Evolutionary conservation across 129 eudicot species (phyloP).

Genomic region (carrot (Daucus carota)): DNA sequence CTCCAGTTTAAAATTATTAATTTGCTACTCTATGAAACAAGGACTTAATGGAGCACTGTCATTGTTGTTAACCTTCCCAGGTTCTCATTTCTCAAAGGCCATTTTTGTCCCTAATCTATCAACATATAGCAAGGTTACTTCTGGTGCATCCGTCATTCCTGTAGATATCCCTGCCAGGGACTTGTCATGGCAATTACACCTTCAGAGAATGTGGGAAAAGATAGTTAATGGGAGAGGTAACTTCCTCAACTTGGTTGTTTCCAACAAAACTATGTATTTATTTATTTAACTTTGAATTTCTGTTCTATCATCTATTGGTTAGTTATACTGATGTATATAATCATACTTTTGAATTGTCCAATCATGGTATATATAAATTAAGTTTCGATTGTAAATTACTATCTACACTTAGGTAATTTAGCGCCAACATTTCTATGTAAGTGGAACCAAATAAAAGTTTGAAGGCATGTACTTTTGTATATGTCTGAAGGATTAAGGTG

Average conservation of each 20-base stretch:
- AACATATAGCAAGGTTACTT: constrained; percentile 72
- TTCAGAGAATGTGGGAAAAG: constrained; percentile 78
- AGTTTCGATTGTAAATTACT: background rate
- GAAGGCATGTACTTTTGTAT: background rate
- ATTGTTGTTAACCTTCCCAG: constrained; percentile 29
- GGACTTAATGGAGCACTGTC: background rate
- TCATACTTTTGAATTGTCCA: background rate
- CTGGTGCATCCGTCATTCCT: constrained; percentile 58
- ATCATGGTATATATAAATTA: background rate
- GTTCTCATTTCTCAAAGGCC: constrained; percentile 65
- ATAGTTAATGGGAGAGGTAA: constrained; percentile 57
- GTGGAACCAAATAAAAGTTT: background rate
- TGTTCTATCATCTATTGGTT: background rate
- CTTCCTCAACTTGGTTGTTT: background rate
- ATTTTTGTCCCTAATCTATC: constrained; percentile 83
- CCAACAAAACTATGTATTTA: background rate
- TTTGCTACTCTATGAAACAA: background rate
- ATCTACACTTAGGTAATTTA: background rate
- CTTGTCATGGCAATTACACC: constrained; percentile 77
- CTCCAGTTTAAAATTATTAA: background rate
- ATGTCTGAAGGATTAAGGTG: background rate
- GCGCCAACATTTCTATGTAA: background rate
- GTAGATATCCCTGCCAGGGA: constrained; percentile 39
- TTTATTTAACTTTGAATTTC: background rate
- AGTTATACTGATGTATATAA: background rate